Evolutionary conservation across 2,329 filamentous ascomycete genomes (phyloP), one percentile per base, ranked within the genome.

Genomic region (Pseudocercospora cruenta): DNA sequence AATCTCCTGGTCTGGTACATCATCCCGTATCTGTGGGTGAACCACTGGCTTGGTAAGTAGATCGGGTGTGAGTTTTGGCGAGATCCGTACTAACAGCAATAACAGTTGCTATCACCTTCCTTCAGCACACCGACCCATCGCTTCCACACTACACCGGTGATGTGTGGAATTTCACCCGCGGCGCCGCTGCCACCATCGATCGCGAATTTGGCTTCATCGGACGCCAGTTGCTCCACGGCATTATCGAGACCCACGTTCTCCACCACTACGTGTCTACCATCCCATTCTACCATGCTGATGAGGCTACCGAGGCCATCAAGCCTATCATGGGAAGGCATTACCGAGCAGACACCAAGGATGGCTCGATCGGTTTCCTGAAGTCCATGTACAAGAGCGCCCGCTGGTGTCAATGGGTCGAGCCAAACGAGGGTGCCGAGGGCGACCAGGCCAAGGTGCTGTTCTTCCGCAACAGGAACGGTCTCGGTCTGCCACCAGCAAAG

Each of bases 251-350:
- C 58, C 94, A 98, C 82, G 94, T 98, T 67, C 91, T 97, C 67
- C 94, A 98, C 86, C 94, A 98, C 87, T 98, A 97, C 82, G 88
- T 98, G 79, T 94, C 91, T 82, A 92, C 89, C 76, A 98, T 98
- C 72, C 94, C 94, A 69, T 97, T 97, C 84, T 98, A 98, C 84
- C 87, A 97, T 80, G 94, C 94, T 77, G 58, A 97, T 74, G 94
- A 97, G 83, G 94, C 94, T 65, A 91, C 89, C 74, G 94, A 97
- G 74, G 94, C 94, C 76, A 96, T 98, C 86, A 93, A 94, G 86
- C 88, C 88, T 67, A 85, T 99, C 80, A 97, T 99, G 94, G 95
- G 95, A 80, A 85, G 86, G 76, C 95, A 99, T 86, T 99, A 99
- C 85, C 92, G 94, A 71, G 84, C 91, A 60, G 91, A 99, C 74